Conservation (phyloP, 164 flowering plant genomes). For the Nymphaea thermarum region DNA sequence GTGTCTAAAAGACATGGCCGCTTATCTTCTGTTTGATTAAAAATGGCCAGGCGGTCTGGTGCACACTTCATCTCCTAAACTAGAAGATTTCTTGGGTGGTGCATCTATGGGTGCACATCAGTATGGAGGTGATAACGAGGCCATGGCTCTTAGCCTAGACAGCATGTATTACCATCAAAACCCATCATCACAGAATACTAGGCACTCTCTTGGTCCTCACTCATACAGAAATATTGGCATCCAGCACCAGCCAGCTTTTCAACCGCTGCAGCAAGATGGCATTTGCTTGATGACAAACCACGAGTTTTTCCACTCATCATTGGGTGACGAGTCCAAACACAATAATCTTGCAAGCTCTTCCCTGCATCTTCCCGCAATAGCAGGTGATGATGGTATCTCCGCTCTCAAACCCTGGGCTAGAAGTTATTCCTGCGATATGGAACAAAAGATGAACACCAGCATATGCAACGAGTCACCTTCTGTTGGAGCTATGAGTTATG, state of each 20-base stretch:
- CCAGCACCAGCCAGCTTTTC: constrained; percentile 27
- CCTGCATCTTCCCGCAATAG: constrained; percentile 22
- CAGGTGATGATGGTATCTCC: constrained; percentile 18
- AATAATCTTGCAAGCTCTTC: constrained; percentile 20
- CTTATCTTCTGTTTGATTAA: neutral
- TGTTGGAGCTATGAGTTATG: constrained; percentile 22
- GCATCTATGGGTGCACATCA: constrained; percentile 43
- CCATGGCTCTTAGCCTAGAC: constrained; percentile 67
- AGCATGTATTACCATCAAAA: constrained; percentile 50
- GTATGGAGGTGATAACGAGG: constrained; percentile 30
- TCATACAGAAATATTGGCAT: constrained; percentile 20
- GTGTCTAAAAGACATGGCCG: constrained; percentile 5
- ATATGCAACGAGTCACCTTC: constrained; percentile 13
- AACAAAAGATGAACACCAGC: constrained; percentile 14
- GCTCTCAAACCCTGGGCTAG: constrained; percentile 36
- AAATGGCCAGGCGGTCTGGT: constrained; percentile 27
- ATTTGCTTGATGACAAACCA: constrained; percentile 10
- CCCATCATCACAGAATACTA: constrained; percentile 18
- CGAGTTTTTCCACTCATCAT: constrained; percentile 1
- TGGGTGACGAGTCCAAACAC: constrained; percentile 18
- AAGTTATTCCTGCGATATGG: constrained; percentile 21
- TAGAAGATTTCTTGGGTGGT: constrained; percentile 80
- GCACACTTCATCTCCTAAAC: constrained; percentile 49
- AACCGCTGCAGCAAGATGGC: constrained; percentile 8
- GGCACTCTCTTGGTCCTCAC: constrained; percentile 26